Conservation (phyloP, 2,329 filamentous ascomycete genomes). For the Neoarthrinium moseri region DNA sequence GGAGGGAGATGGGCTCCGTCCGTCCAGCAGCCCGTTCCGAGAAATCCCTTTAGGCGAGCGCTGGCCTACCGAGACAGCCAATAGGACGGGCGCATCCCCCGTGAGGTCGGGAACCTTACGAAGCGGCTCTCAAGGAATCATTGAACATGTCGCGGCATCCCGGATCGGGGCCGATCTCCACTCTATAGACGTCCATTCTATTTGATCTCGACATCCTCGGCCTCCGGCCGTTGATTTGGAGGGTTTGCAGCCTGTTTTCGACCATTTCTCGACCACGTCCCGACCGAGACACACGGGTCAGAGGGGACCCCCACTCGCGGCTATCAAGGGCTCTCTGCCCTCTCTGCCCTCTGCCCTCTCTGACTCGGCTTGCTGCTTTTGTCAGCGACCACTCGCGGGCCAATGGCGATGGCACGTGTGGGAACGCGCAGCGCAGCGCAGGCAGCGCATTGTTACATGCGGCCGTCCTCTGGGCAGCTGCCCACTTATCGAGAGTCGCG, state of each 20-base stretch:
- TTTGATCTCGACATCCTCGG: neutral
- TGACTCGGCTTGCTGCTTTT: conserved; percentile 4
- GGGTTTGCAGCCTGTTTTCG: neutral
- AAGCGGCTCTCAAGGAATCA: neutral
- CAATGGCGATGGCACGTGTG: conserved; percentile 6
- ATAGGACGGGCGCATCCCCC: conserved; percentile 1
- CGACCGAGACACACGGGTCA: neutral
- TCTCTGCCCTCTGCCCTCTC: neutral
- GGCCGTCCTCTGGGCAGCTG: neutral
- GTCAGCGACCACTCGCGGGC: neutral
- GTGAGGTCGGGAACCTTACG: conserved; percentile 7
- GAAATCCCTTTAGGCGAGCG: conserved; percentile 8
- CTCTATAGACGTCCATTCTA: conserved; percentile 6
- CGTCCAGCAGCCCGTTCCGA: neutral
- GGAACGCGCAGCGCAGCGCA: neutral
- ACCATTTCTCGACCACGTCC: neutral
- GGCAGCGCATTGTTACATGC: neutral
- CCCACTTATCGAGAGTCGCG: conserved; percentile 1
- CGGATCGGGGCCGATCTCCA: conserved; percentile 9
- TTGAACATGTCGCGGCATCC: conserved; percentile 1
- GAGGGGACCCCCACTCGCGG: conserved; percentile 5
- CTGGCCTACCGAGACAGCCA: neutral
- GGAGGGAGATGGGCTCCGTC: neutral
- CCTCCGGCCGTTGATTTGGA: neutral
- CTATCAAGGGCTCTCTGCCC: conserved; percentile 3